phyloP scores from a whole-genome alignment of 805 yeast genomes.

The Ogataea ganodermae region DNA sequence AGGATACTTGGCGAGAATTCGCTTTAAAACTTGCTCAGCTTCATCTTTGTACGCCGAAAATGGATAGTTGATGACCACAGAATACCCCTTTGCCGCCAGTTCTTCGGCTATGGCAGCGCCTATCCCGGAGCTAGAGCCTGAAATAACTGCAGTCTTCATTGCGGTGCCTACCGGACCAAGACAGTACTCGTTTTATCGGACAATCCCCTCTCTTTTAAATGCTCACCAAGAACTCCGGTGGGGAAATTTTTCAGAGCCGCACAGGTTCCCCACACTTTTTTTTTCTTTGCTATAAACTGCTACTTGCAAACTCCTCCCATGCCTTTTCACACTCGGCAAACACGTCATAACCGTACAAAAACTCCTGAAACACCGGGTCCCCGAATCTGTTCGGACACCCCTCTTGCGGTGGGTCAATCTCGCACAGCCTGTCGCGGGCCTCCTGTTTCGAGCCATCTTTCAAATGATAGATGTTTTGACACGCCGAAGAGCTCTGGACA shows the following conservation, averaged over 20 bases:
- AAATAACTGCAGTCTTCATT: conserved; percentile 44
- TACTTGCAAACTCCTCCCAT: conserved; percentile 3
- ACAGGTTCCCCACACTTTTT: background rate
- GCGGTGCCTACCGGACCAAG: no score
- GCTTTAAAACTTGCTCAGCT: conserved; percentile 3
- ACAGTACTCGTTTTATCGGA: no score
- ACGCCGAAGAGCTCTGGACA: conserved; percentile 10
- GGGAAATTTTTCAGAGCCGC: conserved; percentile 5
- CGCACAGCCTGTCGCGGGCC: conserved; percentile 10
- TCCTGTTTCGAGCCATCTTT: conserved; percentile 11
- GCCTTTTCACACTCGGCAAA: conserved; percentile 12
- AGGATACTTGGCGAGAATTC: conserved; percentile 6
- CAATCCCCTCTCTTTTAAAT: background rate
- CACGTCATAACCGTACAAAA: conserved; percentile 14
- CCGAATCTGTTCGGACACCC: conserved; percentile 16
- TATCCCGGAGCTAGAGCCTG: conserved; percentile 62
- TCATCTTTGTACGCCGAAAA: conserved; percentile 4
- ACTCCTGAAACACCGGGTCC: conserved; percentile 14
- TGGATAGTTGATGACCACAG: conserved; percentile 13
- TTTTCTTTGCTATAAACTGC: background rate
- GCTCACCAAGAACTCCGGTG: no score
- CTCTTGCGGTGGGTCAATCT: conserved; percentile 8
- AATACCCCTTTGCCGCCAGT: conserved; percentile 41
- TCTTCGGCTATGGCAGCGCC: conserved; percentile 49
- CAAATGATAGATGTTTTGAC: conserved; percentile 13